These are phyloP conservation scores for Diospyros lotus DNA, from an alignment of 148 eudicot genomes.

Conservation along the genomic window DNA sequence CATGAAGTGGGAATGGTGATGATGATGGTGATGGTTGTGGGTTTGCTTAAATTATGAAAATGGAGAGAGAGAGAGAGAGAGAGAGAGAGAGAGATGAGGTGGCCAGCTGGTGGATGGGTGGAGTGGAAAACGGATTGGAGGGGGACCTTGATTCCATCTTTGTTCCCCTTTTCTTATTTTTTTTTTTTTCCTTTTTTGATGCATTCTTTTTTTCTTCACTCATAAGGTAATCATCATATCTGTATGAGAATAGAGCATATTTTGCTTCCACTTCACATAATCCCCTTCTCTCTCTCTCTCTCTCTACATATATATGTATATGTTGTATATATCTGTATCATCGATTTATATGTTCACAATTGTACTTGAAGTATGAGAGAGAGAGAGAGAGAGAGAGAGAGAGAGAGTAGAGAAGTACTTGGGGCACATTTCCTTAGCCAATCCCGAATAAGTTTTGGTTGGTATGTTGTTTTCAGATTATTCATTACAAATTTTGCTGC, in stretches of 20 bases:
- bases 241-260: slow-evolving; percentile 28
- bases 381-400: neutral
- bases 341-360: slow-evolving; percentile 1
- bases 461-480: neutral
- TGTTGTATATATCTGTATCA: too few species aligned
- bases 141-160: slow-evolving; percentile 33
- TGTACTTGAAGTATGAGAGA: slow-evolving; percentile 19
- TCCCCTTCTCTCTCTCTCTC: slow-evolving; percentile 10
- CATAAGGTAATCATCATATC: slow-evolving; percentile 61
- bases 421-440: neutral
- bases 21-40: slow-evolving; percentile 47
- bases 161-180: slow-evolving; percentile 66
- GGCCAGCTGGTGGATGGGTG: slow-evolving; percentile 26
- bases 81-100: neutral
- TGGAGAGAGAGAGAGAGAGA: slow-evolving; percentile 14
- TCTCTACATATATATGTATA: neutral
- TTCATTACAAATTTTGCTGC: neutral
- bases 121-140: slow-evolving; percentile 59
- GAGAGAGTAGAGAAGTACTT: slow-evolving; percentile 18
- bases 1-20: slow-evolving; percentile 54
- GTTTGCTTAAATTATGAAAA: slow-evolving; percentile 22
- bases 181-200: slow-evolving; percentile 34
- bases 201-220: slow-evolving; percentile 48
- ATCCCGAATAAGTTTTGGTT: neutral
- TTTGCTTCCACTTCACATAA: slow-evolving; percentile 88